These are phyloP conservation scores for Reticulascus tulasneorum DNA, from an alignment of 2,329 filamentous ascomycete genomes.

Conservation along the genomic window DNA sequence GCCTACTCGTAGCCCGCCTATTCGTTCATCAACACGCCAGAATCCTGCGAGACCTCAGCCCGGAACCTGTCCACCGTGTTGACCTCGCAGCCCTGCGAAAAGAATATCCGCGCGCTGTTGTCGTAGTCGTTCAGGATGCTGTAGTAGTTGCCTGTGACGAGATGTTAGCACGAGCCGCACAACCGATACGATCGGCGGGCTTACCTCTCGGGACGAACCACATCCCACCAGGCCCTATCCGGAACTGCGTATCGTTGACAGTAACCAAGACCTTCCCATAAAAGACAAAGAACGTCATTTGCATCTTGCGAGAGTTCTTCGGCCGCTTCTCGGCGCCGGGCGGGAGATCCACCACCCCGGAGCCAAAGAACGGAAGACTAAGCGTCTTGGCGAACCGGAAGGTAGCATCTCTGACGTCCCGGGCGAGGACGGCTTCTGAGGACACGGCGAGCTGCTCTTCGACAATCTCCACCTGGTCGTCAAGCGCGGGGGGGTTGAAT, in stretches of 20 bases:
- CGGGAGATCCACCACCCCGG: constrained; percentile 84
- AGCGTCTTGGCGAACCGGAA: constrained; percentile 91
- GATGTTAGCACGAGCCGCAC: too few species aligned
- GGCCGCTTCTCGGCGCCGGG: constrained; percentile 77
- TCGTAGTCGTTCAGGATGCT: constrained; percentile 79
- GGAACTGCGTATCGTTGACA: constrained; percentile 71
- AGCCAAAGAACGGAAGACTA: constrained; percentile 79
- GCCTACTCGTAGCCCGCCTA: too few species aligned
- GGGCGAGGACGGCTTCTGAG: constrained; percentile 51
- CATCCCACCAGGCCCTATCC: constrained; percentile 80
- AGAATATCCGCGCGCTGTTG: constrained; percentile 75
- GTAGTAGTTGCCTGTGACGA: constrained; percentile 77
- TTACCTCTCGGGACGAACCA: constrained; percentile 94
- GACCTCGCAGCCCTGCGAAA: constrained; percentile 77
- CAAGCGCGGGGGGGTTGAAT: constrained; percentile 45
- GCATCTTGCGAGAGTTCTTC: constrained; percentile 94
- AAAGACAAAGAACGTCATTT: constrained; percentile 93
- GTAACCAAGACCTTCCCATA: constrained; percentile 77
- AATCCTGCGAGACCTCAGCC: too few species aligned
- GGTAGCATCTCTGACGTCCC: constrained; percentile 58
- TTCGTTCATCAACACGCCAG: too few species aligned
- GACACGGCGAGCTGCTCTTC: constrained; percentile 56
- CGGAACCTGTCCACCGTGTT: too few species aligned
- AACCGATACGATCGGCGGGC: too few species aligned
- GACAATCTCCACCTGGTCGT: constrained; percentile 50